These are phyloP conservation scores for Suillus cothurnatus DNA, from an alignment of 768 basidiomycete genomes.

Conservation along the genomic window DNA sequence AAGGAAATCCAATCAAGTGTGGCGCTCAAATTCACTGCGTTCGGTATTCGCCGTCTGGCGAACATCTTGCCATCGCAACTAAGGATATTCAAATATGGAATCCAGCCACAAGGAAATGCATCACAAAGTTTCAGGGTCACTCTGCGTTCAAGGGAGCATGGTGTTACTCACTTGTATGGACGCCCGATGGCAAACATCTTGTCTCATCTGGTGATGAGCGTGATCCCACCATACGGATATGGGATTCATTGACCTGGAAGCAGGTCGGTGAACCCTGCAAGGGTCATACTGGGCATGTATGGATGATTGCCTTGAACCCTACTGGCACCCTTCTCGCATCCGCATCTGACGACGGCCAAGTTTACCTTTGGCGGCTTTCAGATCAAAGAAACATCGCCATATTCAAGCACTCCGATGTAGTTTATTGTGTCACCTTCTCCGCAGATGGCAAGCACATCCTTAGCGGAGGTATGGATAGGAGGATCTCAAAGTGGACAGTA, in stretches of 20 bases:
- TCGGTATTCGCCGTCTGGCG: background rate
- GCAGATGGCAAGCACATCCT: background rate
- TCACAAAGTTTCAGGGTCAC: background rate
- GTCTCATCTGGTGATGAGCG: rapidly evolving
- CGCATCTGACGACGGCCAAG: background rate
- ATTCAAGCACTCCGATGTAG: background rate
- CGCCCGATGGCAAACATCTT: background rate
- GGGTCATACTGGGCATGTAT: background rate
- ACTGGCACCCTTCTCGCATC: background rate
- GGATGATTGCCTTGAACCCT: background rate
- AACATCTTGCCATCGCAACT: background rate
- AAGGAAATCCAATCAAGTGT: background rate
- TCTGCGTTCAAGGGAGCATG: background rate
- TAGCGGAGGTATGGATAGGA: background rate
- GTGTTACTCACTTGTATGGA: background rate
- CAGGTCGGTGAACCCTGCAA: background rate
- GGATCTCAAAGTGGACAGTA: background rate
- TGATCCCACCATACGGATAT: background rate
- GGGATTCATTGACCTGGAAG: background rate
- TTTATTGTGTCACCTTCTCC: background rate
- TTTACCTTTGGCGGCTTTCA: background rate
- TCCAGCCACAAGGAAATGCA: background rate
- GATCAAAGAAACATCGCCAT: background rate
- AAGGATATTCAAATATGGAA: background rate
- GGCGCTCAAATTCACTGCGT: background rate